Conservation (phyloP, 768 basidiomycete species). For the Tylopilus vinaceipallidus region DNA sequence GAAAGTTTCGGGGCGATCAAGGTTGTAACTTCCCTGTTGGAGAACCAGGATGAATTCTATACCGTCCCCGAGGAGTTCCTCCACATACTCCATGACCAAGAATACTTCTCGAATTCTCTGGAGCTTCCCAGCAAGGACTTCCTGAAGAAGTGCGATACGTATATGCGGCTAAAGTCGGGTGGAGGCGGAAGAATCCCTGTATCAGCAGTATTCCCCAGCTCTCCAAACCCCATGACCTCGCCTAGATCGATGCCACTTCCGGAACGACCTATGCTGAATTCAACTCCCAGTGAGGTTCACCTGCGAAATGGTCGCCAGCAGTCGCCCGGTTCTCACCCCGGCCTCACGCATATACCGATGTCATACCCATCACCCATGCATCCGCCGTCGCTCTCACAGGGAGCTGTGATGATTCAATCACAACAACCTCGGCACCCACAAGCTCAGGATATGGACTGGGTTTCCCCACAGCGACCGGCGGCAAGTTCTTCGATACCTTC, state of each 20-base stretch:
- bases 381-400: constrained; percentile 45
- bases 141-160: constrained; percentile 92
- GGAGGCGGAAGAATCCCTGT: constrained; percentile 55
- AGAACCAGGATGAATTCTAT: constrained; percentile 94
- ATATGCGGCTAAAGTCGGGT: constrained; percentile 66
- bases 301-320: constrained; percentile 40
- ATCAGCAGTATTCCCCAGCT: constrained; percentile 27
- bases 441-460: constrained; percentile 45
- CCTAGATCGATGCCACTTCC: constrained; percentile 33
- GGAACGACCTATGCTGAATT: constrained; percentile 47
- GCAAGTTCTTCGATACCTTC: constrained; percentile 33
- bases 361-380: constrained; percentile 45
- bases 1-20: constrained; percentile 89
- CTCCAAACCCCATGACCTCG: constrained; percentile 23
- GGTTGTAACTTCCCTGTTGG: constrained; percentile 82
- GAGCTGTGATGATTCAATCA: constrained; percentile 41
- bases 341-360: constrained; percentile 41
- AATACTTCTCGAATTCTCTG: constrained; percentile 83
- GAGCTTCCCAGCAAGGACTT: constrained; percentile 95
- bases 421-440: constrained; percentile 40
- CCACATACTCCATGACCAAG: constrained; percentile 84
- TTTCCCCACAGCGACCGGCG: constrained; percentile 38
- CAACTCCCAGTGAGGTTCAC: constrained; percentile 38
- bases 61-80: constrained; percentile 91
- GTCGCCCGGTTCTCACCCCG: constrained; percentile 40